Conservation (phyloP, 371 early-diverging fungal genomes). For the Fennellomyces sp. region DNA sequence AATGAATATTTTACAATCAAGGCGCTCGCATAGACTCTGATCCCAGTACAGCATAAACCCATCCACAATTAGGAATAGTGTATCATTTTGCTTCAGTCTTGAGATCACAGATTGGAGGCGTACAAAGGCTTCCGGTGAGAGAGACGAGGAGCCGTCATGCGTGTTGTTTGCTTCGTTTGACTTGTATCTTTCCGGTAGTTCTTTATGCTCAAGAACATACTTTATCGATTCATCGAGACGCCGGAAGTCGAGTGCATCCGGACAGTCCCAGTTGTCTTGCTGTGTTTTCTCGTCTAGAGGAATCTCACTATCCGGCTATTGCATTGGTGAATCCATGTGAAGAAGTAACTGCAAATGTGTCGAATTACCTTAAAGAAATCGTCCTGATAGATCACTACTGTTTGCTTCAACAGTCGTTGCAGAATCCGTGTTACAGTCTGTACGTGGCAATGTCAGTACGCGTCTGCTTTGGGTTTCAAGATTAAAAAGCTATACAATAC, state of each 20-base stretch:
- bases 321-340: neutral
- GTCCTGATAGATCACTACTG: constrained; percentile 80
- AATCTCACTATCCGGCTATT: constrained; percentile 62
- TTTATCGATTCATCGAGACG: constrained; percentile 45
- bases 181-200: constrained; percentile 39
- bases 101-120: neutral
- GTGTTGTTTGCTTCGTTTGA: constrained; percentile 57
- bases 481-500: too few relatives aligned
- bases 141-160: constrained; percentile 35
- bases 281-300: constrained; percentile 68
- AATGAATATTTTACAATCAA: constrained; percentile 67
- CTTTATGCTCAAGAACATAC: constrained; percentile 37
- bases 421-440: constrained; percentile 70
- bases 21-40: constrained; percentile 32
- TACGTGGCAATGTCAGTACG: neutral
- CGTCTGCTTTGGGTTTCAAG: too few relatives aligned
- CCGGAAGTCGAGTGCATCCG: constrained; percentile 72
- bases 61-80: constrained; percentile 71
- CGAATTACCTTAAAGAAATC: constrained; percentile 76
- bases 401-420: constrained; percentile 58
- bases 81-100: constrained; percentile 10
- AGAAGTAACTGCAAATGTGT: neutral
- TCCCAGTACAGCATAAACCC: constrained; percentile 79
- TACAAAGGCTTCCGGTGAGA: neutral
- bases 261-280: constrained; percentile 86